Base-by-base conservation (phyloP, 192 early-diverging fungal genomes). In the Dimargaris cristalligena region DNA sequence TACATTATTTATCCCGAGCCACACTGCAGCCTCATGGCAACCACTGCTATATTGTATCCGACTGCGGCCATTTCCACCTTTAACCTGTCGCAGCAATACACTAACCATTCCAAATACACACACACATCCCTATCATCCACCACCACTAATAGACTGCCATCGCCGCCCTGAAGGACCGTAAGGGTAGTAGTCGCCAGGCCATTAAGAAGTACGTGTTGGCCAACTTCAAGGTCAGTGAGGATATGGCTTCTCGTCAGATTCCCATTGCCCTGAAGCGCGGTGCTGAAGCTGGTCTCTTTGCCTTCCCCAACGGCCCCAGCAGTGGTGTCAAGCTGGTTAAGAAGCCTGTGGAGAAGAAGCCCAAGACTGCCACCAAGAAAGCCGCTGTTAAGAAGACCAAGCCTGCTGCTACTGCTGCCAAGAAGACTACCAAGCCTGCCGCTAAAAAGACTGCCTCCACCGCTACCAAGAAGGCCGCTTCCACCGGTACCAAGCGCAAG, bases 181-280 rank as follows among this genome's bases (percentile, higher is more conserved):
- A 75, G 35, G 86, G 85, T 44, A 80, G 78, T 44, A 79, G 79
- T 48, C 81, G 86, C 56, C 81, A 77, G 58, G 78, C 80, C 49
- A 81, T 88, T 65, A 88, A 87, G 63, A 88, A 88, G 66, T 88
- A 86, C 67, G 82, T 88, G 60, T 60, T 72, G 64, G 75, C 79
- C 56, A 88, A 87, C 79, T 83, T 72, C 73, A 72, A 78, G 66
- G 77, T 88, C 20, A 34, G 51, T 44, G 29, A 48, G 44, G 72
- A 75, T 26, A 76, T 67, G 50, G 72, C 71, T 59, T 82, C 83
- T 64, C 44, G 59, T 34, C 68, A 75, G 54, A 72, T 87, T 64
- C 82, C 77, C 62, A 63, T 62, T 59, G 82, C 82, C 57, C 74
- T 89, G 68, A 80, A 80, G 68, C 76, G 72, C 57, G 83, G 85